A percentile compares a stretch with the other conserved stretches of the same genome.
Evolutionary conservation across 306 rosid species (phyloP).

Genomic region (Senna tora): DNA sequence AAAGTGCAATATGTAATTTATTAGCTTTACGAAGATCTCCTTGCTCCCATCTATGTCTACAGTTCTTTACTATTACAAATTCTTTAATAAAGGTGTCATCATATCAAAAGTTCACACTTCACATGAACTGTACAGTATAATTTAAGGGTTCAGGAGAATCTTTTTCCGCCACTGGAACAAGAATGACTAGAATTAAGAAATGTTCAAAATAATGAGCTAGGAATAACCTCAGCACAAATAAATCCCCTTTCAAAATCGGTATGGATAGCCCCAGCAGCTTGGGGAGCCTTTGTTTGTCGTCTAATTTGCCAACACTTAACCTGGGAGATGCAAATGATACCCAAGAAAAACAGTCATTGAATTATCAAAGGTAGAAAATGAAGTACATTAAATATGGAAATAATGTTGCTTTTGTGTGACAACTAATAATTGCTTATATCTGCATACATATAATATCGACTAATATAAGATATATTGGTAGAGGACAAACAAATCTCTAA

Average conservation of each 20-base stretch:
- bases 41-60: not conserved
- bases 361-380: not conserved
- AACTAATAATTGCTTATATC: not conserved
- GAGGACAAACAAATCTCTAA: not conserved
- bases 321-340: slow-evolving; percentile 50
- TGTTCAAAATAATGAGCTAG: slow-evolving; percentile 32
- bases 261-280: slow-evolving; percentile 98
- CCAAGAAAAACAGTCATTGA: slow-evolving; percentile 9
- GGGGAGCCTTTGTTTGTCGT: slow-evolving; percentile 95
- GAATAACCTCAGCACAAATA: slow-evolving; percentile 93
- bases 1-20: not conserved
- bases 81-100: not conserved
- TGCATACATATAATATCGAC: not conserved
- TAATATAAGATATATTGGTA: not conserved
- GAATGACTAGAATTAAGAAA: slow-evolving; percentile 15
- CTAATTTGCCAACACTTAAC: slow-evolving; percentile 99
- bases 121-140: slow-evolving; percentile 6
- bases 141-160: not conserved
- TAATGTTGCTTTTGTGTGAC: no score
- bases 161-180: slow-evolving; percentile 8
- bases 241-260: slow-evolving; percentile 96
- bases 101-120: slow-evolving; percentile 4
- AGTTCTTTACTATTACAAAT: not conserved
- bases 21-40: not conserved
- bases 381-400: not conserved